These are phyloP conservation scores for Syzygium jambos DNA, from an alignment of 345 rosid species.

Conservation along the genomic window DNA sequence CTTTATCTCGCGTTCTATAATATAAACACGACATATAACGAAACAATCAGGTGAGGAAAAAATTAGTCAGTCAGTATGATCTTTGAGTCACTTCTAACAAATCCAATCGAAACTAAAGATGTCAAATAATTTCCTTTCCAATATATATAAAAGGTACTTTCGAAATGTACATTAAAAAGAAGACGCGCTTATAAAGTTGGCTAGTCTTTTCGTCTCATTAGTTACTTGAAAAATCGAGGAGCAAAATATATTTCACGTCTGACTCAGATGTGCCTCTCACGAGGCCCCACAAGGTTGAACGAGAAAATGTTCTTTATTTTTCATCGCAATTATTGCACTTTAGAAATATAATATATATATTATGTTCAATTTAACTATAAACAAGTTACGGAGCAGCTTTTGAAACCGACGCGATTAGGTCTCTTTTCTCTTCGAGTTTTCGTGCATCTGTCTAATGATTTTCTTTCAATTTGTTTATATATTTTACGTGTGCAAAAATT, in stretches of 20 bases:
- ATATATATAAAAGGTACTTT: not conserved
- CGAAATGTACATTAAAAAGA: not conserved
- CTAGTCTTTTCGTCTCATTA: not conserved
- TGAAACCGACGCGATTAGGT: not conserved
- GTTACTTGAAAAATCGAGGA: not conserved
- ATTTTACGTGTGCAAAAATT: not conserved
- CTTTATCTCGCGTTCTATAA: not conserved
- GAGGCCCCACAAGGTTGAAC: not conserved
- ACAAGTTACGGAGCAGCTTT: not conserved
- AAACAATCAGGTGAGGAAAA: not conserved
- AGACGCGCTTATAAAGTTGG: not conserved
- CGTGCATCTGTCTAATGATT: not conserved
- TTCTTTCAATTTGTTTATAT: not conserved
- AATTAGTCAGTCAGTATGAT: not conserved
- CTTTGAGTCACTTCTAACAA: not conserved
- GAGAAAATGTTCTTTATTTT: not conserved
- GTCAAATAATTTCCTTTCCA: not conserved
- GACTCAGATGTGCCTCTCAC: not conserved
- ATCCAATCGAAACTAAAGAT: not conserved
- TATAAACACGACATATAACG: not conserved
- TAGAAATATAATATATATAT: not conserved
- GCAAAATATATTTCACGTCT: too few species aligned
- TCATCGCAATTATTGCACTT: not conserved
- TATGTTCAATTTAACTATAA: not conserved
- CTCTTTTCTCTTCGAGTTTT: not conserved